Percentiles rank a stretch among this genome's conserved stretches.
Conservation (phyloP, 495 filamentous ascomycete genomes). For the Hyphodiscus hymeniophilus region DNA sequence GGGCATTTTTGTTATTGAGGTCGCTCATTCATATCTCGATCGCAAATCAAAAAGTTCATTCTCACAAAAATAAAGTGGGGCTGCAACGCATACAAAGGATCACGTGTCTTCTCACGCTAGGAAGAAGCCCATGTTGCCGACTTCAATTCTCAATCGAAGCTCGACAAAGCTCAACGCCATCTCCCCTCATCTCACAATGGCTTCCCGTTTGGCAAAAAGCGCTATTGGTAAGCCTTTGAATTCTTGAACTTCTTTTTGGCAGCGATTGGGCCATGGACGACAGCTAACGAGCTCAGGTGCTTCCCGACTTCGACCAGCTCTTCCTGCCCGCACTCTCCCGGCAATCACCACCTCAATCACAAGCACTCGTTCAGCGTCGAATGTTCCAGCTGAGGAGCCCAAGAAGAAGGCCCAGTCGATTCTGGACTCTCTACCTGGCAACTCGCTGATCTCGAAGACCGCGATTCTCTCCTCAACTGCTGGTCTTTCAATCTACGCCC, state of each 20-base stretch:
- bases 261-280: constrained; percentile 18
- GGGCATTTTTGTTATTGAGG: constrained; percentile 14
- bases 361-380: constrained; percentile 57
- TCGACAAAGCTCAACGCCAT: constrained; percentile 23
- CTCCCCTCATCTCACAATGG: constrained; percentile 67
- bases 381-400: constrained; percentile 73
- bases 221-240: constrained; percentile 66
- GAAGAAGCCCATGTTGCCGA: constrained; percentile 12
- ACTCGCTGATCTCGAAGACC: constrained; percentile 82
- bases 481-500: constrained; percentile 84
- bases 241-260: background rate
- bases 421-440: constrained; percentile 80
- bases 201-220: constrained; percentile 87
- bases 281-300: constrained; percentile 54
- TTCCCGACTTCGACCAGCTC: constrained; percentile 71
- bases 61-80: constrained; percentile 6
- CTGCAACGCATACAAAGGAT: constrained; percentile 6
- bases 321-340: constrained; percentile 61
- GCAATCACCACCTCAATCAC: constrained; percentile 54
- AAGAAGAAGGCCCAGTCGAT: constrained; percentile 93
- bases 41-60: background rate
- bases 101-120: constrained; percentile 10
- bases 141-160: constrained; percentile 12
- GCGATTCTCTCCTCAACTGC: constrained; percentile 90
- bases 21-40: too few relatives aligned